Evolutionary conservation across 208 protist species (phyloP), one percentile per base, ranked within the genome.

Genomic region (Acanthamoeba triangularis): DNA sequence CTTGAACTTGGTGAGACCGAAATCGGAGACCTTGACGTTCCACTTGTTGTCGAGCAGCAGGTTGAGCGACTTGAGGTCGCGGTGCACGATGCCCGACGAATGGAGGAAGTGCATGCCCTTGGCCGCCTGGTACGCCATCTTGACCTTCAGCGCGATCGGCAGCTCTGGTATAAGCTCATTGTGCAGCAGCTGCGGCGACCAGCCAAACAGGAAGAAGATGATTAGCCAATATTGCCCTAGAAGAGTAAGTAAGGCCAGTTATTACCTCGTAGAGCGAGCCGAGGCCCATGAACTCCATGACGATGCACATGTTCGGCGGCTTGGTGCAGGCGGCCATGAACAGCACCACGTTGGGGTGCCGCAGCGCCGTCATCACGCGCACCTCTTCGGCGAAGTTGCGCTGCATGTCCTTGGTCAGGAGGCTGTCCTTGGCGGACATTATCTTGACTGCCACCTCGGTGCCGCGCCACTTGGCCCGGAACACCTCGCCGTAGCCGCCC

Each of bases 241-340:
- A 67, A 1, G 4, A 1, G 4, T 4, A 67, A 67, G 28, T 18
- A 67, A 41, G 3, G 28, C n/a, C n/a, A n/a, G 37, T 41, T 3
- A 41, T 1, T 41, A 85, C 76, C 37, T 90, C 82, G 59, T 54
- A 90, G 37, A 90, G 82, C 6, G 82, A 90, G 47, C 82, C 82
- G 6, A 90, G 59, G 49, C 82, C n/a, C 82, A 90, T 90, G n/a
- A 90, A 65, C 59, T 90, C 82, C 82, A 90, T 90, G 82, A 90
- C 82, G 59, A 90, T 90, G 49, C 82, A 90, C 82, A 90, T 90
- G 10, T 54, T n/a, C 8, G 82, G 82, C 13, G 82, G 82, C 35
- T 30, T 44, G 49, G 82, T 90, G 52, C 35, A 90, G 28, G 82
- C 82, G 13, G 82, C 82, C 82, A 90, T 90, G 82, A 90, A 90